Conservation (phyloP, 2,329 filamentous ascomycete species). For the Fusarium heterosporum region DNA sequence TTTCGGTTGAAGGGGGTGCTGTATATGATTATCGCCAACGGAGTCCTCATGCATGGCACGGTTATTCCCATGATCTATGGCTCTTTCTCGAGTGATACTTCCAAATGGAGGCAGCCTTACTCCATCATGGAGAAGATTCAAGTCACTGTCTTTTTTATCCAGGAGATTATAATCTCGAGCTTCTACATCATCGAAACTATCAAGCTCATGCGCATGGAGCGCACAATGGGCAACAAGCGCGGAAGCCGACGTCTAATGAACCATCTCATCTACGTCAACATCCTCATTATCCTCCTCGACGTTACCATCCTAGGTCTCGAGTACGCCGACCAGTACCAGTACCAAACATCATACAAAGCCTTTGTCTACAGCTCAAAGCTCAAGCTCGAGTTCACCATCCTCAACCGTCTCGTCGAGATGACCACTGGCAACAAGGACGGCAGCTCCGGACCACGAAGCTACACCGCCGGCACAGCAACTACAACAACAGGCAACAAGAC, state of each 20-base stretch:
- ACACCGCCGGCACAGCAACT: slow-evolving; percentile 17
- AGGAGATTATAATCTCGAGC: slow-evolving; percentile 65
- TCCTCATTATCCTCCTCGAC: slow-evolving; percentile 60
- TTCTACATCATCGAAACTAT: slow-evolving; percentile 66
- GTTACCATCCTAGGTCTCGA: slow-evolving; percentile 55
- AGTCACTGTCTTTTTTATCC: slow-evolving; percentile 66
- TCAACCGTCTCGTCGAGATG: slow-evolving; percentile 54
- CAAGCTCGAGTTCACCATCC: slow-evolving; percentile 56
- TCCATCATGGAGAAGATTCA: slow-evolving; percentile 66
- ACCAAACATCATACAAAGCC: slow-evolving; percentile 54
- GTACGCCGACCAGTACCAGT: slow-evolving; percentile 51
- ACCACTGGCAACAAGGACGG: slow-evolving; percentile 44
- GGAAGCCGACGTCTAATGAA: slow-evolving; percentile 46
- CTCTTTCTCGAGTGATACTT: slow-evolving; percentile 53
- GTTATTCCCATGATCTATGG: slow-evolving; percentile 68
- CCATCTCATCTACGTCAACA: slow-evolving; percentile 60
- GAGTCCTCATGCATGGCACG: slow-evolving; percentile 63
- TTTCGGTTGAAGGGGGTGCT: slow-evolving; percentile 62
- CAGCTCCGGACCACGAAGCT: slow-evolving; percentile 44
- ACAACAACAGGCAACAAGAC: slow-evolving; percentile 29
- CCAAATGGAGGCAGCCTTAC: slow-evolving; percentile 49
- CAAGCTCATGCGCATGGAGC: slow-evolving; percentile 60
- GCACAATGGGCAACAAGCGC: slow-evolving; percentile 42
- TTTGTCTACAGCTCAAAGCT: slow-evolving; percentile 56
- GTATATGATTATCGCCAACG: slow-evolving; percentile 68